Base-by-base conservation (phyloP, 2,329 filamentous ascomycete genomes). In the Shiraia sp. region DNA sequence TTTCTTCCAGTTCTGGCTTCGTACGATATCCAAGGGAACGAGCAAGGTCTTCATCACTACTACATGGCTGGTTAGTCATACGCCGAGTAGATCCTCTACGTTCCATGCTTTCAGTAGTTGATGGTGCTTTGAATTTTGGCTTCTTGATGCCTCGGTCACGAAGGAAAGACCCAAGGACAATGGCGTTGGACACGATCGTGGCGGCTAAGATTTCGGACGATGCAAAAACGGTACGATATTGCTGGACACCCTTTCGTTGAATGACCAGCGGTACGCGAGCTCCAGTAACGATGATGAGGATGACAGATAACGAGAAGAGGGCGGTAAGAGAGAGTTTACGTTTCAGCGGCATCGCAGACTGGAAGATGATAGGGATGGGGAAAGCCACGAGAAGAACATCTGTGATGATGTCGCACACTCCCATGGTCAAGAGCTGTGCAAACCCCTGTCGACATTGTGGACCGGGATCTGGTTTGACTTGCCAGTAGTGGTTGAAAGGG, bases 161-260 rank as follows among this genome's bases (percentile, higher is more conserved):
- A 19, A 97, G 83, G 61, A 97, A 97, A 0, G 91, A 95, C 10
- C 92, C 92, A 2, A 99, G 80, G 1, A 96, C 88, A 14, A 99
- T 78, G 3, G 87, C 85, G 65, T 97, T 99, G 10, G 92, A 88
- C 0, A 95, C 87, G 0, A 84, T 83, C 0, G 91, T 88, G 4
- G 93, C 91, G 36, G 92, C 91, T 1, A 97, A 78, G 6, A 97
- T 86, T 64, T 99, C 93, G 13, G 95, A 78, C 0, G 91, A 96
- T 4, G 93, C 93, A 51, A 95, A 78, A 1, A 97, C 81, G 0
- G 92, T 95, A 31, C 93, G 87, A 55, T 87, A 90, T 61, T 93
- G 90, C 66, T 97, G 93, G 19, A 81, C 77, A 2, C 90, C 90
- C 45, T 83, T 72, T 32, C 79, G 75, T 2, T 76, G 61, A 37